Evolutionary conservation across 192 early-diverging fungal species (phyloP), one percentile per base, ranked within the genome.

Genomic region (Umbelopsis vinacea): DNA sequence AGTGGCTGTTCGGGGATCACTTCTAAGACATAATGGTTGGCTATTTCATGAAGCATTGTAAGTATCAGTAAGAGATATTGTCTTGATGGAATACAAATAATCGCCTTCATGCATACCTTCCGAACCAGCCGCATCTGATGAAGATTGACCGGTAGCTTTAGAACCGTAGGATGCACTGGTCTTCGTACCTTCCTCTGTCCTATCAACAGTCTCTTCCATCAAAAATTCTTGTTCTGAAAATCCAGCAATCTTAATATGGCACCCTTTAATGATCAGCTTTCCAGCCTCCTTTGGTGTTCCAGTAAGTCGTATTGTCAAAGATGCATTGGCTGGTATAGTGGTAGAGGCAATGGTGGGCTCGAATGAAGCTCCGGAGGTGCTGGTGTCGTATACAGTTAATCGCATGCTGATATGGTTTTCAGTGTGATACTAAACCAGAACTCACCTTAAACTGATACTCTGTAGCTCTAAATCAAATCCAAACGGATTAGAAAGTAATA

Each of bases 391-490:
- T 11, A 67, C 6, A 52, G 21, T 52, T 71, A 67, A 11, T n/a
- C 14, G 23, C 33, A 47, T n/a, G 35, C 8, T 22, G 29, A 29
- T 1, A 67, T 10, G 29, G 54, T 24, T 19, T 1, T 21, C n/a
- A 21, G 29, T 3, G 35, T 11, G 21, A 24, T 40, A 29, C 6
- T 74, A 37, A 12, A 43, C 11, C 5, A 43, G 40, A 35, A 6
- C 40, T 79, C 76, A 89, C 81, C 85, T 87, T 0, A 94, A 67
- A 21, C 76, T 71, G 37, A 95, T 84, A 66, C 81, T 85, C 66
- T 92, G 87, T 21, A 94, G 74, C 23, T 94, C 92, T 37, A 95
- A 66, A 71, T 93, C 92, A 77, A 95, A 92, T 17, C 86, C 84
- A 79, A 92, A 94, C 11, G 92, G 91, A 77, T 95, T 95, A 0